These are phyloP conservation scores for Vickermania ingenoplastis DNA, from an alignment of 208 protist species.

Conservation along the genomic window DNA sequence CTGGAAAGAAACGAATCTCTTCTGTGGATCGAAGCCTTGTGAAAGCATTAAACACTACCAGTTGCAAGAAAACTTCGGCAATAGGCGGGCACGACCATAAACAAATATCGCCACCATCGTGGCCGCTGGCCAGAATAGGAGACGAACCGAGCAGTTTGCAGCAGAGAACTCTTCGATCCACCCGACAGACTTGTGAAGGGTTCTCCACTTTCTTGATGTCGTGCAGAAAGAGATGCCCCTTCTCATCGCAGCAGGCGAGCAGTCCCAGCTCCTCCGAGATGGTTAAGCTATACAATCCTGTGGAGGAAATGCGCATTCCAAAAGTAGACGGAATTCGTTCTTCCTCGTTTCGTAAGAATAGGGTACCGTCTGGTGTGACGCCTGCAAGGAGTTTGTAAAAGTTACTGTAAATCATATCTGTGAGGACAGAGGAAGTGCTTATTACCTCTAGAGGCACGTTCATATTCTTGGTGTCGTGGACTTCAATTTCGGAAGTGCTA, in stretches of 20 bases:
- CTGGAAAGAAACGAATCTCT: not conserved
- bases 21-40: not conserved
- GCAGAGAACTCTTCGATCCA: slow-evolving; percentile 9
- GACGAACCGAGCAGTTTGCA: slow-evolving; percentile 30
- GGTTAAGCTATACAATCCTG: slow-evolving; percentile 20
- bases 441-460: slow-evolving; percentile 12
- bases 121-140: slow-evolving; percentile 30
- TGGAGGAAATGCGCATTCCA: slow-evolving; percentile 10
- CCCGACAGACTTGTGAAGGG: slow-evolving; percentile 2
- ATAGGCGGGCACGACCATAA: slow-evolving; percentile 48
- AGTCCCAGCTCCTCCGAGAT: slow-evolving; percentile 51
- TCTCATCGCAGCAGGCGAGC: slow-evolving; percentile 32
- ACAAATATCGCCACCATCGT: slow-evolving; percentile 26
- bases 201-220: slow-evolving; percentile 26
- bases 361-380: slow-evolving; percentile 24
- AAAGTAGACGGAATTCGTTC: slow-evolving; percentile 13
- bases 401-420: slow-evolving; percentile 47
- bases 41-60: slow-evolving; percentile 13
- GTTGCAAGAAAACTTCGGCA: slow-evolving; percentile 21
- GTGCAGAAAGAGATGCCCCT: slow-evolving; percentile 24
- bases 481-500: slow-evolving; percentile 25
- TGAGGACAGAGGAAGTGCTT: slow-evolving; percentile 7
- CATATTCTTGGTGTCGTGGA: slow-evolving; percentile 26
- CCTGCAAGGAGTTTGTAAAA: slow-evolving; percentile 29
- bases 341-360: slow-evolving; percentile 34